Evolutionary conservation across 2,329 filamentous ascomycete species (phyloP), one percentile per base, ranked within the genome.

Genomic region (Lasiodiplodia gonubiensis): DNA sequence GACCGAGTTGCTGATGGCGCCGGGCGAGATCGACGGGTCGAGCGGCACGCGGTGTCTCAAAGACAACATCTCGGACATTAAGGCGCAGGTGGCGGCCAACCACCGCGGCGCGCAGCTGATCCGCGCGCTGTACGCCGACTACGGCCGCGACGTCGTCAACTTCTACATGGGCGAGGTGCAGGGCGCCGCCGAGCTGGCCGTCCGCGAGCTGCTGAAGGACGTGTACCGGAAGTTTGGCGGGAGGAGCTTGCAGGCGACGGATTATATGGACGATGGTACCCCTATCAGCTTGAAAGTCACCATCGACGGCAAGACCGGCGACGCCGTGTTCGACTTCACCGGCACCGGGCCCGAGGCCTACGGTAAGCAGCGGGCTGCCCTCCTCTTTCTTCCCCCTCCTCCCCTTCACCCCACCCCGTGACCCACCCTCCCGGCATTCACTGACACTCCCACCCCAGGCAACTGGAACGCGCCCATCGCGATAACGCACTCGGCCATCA

Each of bases 181-280:
- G 33, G 27, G 61, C 14, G 70, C 69, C 23, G 69, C 70, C 14
- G 53, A 70, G 39, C 53, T 69, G 12, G 66, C 70, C 14, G 70
- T 71, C 1, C 66, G 69, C 1, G 39, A 55, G 1, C 67, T 68
- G 25, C 68, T 71, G 21, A 46, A 64, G n/a, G 59, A 14, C n/a
- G 18, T 21, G 30, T 6, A 14, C 4, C 4, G 52, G 64, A 30
- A 68, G 54, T 2, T 46, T 46, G 12, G 27, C 27, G 39, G 25
- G n/a, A 30, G 21, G 4, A 54, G 64, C 27, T 25, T 70, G n/a
- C 61, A 37, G 5, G 63, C 55, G 23, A 67, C 72, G 8, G 81
- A 83, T 67, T 79, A 73, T 67, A 78, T 82, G 73, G 81, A 83
- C 68, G 76, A 81, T 64, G 80, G 79, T 4, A 78, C 77, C 0